Conservation (phyloP, 2,329 filamentous ascomycete species). For the Diaporthe longicolla region DNA sequence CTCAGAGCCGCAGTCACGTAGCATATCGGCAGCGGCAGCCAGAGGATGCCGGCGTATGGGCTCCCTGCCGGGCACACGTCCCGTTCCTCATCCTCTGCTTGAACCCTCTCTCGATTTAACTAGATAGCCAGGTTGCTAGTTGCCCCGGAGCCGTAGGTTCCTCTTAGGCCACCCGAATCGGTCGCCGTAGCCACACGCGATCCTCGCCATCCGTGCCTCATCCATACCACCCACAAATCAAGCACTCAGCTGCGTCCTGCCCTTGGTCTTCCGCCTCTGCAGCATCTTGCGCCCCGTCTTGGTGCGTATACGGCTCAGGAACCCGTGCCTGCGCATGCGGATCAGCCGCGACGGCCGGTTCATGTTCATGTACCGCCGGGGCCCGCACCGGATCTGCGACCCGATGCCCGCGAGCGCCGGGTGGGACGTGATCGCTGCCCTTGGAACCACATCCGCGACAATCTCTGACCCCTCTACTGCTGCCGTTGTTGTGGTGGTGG, state of each 20-base stretch:
- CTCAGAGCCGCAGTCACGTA: neutral
- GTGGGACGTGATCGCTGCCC: constrained; percentile 63
- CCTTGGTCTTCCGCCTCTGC: constrained; percentile 66
- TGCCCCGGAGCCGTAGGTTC: no score
- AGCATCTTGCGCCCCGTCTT: constrained; percentile 68
- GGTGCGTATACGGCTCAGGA: constrained; percentile 65
- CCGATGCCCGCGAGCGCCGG: constrained; percentile 61
- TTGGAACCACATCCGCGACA: constrained; percentile 60
- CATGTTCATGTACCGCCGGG: constrained; percentile 66
- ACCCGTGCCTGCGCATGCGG: constrained; percentile 72
- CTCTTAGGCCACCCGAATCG: no score
- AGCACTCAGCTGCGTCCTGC: constrained; percentile 60
- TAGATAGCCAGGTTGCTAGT: no score
- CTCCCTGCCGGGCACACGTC: neutral
- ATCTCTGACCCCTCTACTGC: neutral
- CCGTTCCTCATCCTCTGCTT: no score
- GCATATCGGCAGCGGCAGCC: neutral
- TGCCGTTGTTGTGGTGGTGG: constrained; percentile 40
- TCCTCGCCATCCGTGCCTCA: neutral
- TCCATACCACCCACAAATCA: constrained; percentile 42
- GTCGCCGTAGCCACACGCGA: neutral
- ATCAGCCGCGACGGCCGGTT: constrained; percentile 67
- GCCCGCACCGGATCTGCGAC: constrained; percentile 70
- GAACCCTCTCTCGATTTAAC: neutral
- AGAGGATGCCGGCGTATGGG: neutral